phyloP scores from a whole-genome alignment of 2,329 filamentous ascomycete genomes.

The Pseudopithomyces chartarum region DNA sequence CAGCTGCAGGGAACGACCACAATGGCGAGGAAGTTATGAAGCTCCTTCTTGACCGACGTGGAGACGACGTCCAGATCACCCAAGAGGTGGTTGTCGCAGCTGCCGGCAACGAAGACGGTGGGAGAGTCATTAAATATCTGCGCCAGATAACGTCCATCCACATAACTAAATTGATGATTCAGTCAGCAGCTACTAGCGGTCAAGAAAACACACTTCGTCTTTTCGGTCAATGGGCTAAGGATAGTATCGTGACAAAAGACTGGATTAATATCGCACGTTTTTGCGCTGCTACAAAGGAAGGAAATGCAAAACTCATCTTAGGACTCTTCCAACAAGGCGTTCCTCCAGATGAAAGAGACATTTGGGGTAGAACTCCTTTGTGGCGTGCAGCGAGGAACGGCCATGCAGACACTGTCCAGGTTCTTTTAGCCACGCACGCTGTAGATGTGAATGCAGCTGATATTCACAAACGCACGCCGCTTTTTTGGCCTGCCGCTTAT shows the following conservation, averaged over 20 bases:
- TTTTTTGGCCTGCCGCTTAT: conserved; percentile 4
- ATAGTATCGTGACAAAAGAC: neutral
- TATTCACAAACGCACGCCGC: neutral
- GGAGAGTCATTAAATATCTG: conserved; percentile 4
- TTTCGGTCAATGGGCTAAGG: conserved; percentile 3
- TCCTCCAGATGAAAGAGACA: conserved; percentile 9
- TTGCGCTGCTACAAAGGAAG: conserved; percentile 5
- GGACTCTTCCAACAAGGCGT: conserved; percentile 6
- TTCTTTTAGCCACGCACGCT: conserved; percentile 3
- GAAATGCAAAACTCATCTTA: conserved; percentile 5
- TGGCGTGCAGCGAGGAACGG: conserved; percentile 2
- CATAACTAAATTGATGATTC: conserved; percentile 6
- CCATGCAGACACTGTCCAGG: conserved; percentile 1
- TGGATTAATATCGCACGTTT: conserved; percentile 9
- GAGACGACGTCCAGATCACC: neutral
- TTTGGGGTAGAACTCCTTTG: conserved; percentile 7
- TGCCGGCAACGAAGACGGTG: neutral
- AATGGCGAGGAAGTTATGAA: conserved; percentile 11
- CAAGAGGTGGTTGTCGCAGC: neutral
- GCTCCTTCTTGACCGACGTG: conserved; percentile 9
- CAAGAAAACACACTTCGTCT: conserved; percentile 10
- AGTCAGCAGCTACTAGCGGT: conserved; percentile 11
- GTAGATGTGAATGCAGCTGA: conserved; percentile 4
- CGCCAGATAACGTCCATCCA: conserved; percentile 1
- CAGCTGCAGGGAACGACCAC: neutral